phyloP scores from a whole-genome alignment of 2,329 filamentous ascomycete species.

The Domatiomyces globalis region DNA sequence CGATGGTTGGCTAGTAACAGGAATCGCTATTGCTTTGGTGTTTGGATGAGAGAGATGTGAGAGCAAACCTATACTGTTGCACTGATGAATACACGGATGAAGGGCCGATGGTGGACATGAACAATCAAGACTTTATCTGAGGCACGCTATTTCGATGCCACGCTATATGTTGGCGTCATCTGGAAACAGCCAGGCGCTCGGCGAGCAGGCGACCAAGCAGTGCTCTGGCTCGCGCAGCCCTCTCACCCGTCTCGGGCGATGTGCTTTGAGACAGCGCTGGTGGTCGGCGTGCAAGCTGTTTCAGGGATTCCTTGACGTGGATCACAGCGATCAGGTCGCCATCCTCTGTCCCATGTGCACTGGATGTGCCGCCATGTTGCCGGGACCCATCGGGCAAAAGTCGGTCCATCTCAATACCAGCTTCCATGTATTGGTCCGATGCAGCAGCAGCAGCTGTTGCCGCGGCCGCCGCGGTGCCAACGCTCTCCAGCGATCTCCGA shows the following conservation, averaged over 20 bases:
- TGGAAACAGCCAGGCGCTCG: background rate
- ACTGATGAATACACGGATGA: background rate
- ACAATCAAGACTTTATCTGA: too few species aligned
- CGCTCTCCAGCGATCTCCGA: constrained; percentile 2
- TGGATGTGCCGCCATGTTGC: background rate
- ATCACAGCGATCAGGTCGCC: background rate
- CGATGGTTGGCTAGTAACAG: background rate
- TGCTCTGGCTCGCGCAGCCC: background rate
- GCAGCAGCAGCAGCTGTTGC: too few species aligned
- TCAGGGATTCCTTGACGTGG: background rate
- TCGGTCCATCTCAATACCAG: constrained; percentile 13
- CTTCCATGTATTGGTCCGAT: background rate
- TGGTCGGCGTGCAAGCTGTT: background rate
- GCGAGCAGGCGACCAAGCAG: background rate
- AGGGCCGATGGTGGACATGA: too few species aligned
- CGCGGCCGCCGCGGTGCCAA: background rate
- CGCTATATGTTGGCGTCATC: background rate
- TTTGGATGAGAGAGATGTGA: background rate
- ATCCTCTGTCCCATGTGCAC: background rate
- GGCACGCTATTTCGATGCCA: too few species aligned
- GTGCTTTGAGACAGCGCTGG: background rate
- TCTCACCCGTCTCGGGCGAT: background rate
- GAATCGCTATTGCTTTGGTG: background rate
- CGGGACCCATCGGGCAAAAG: constrained; percentile 6
- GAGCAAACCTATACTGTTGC: background rate